Base-by-base conservation (phyloP, 352 stramenopile genomes). In the Phytophthora sansomeana region DNA sequence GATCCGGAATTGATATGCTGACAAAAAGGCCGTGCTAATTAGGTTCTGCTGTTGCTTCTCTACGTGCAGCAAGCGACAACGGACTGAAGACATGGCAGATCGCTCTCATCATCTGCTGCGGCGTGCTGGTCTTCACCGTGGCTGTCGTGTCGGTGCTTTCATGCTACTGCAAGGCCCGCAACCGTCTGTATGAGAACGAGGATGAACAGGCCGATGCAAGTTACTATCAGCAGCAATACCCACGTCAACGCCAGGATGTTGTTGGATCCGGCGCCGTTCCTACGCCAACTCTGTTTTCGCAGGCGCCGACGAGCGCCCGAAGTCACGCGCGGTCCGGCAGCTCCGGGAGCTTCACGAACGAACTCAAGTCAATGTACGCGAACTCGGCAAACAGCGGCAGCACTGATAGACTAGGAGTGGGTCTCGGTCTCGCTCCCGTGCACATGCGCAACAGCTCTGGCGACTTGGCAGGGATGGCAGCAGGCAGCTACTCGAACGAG, bases 21-120 rank as follows among this genome's bases (percentile, higher is more conserved):
- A 13, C 10, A 13, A 33, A 6, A 30, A 9, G 16, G 29, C 9
- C 50, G 53, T 48, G 48, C 30, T 57, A 9, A 63, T 16, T 36
- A 29, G 38, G 17, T 9, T 55, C 33, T 19, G 50, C 64, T 16
- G 6, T 7, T 42, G 30, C 16, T 33, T 51, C 60, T 60, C 10
- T 35, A 14, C 43, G 19, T 33, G 48, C 33, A 77, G 56, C 54
- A 36, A 69, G 30, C 28, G 44, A 47, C 24, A 54, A 67, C 24
- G 67, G 75, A 6, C 62, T 87, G 30, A 59, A 74, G 35, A 83
- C 67, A 49, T 87, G 78, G 78, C 78, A 87, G 47, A 85, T 87
- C 48, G 72, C 72, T 38, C 52, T 87, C 11, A 87, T 87, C 57
- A 87, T 87, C 56, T 87, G 76, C 68, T 87, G 69, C 48, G 74